Conservation (phyloP, 2,329 filamentous ascomycete genomes). For the Trichoderma sp. region DNA sequence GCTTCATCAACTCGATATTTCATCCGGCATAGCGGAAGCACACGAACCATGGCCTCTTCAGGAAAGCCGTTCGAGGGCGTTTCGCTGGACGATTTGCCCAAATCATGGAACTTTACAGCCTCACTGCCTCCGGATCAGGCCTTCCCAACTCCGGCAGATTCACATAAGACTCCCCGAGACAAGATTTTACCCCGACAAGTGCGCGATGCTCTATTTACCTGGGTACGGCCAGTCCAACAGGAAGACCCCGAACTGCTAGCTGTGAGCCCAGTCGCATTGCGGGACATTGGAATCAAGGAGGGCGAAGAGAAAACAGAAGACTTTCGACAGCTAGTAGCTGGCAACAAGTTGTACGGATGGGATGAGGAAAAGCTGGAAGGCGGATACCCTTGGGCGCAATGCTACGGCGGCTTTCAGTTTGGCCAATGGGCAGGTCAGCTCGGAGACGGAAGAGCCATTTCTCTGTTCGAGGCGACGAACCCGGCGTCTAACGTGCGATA, state of each 20-base stretch:
- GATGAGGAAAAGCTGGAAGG: conserved; percentile 65
- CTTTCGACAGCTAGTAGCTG: conserved; percentile 76
- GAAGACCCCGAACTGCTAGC: conserved; percentile 76
- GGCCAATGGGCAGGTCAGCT: conserved; percentile 95
- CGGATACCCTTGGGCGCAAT: conserved; percentile 97
- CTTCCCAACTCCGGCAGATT: conserved; percentile 78
- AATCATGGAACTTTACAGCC: conserved; percentile 66
- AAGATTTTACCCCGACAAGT: conserved; percentile 80
- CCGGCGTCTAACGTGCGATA: conserved; percentile 70
- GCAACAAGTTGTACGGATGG: conserved; percentile 81
- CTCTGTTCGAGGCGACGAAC: conserved; percentile 86
- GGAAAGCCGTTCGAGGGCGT: conserved; percentile 31
- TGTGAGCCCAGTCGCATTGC: conserved; percentile 76
- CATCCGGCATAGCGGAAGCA: not conserved
- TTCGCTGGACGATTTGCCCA: conserved; percentile 58
- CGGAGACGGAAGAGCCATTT: conserved; percentile 92
- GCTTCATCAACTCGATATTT: conserved; percentile 28
- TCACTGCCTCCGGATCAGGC: conserved; percentile 72
- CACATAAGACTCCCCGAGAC: conserved; percentile 77
- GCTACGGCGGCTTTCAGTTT: conserved; percentile 82
- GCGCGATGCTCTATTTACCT: conserved; percentile 83
- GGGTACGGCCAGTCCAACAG: conserved; percentile 76
- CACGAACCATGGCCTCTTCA: conserved; percentile 11
- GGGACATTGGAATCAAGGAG: conserved; percentile 73
- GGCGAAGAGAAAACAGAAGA: conserved; percentile 70